Percentiles rank a stretch among this genome's conserved stretches.
These are phyloP conservation scores for Haematococcus sp. DNA, from an alignment of 139 green algal species.

Conservation along the genomic window DNA sequence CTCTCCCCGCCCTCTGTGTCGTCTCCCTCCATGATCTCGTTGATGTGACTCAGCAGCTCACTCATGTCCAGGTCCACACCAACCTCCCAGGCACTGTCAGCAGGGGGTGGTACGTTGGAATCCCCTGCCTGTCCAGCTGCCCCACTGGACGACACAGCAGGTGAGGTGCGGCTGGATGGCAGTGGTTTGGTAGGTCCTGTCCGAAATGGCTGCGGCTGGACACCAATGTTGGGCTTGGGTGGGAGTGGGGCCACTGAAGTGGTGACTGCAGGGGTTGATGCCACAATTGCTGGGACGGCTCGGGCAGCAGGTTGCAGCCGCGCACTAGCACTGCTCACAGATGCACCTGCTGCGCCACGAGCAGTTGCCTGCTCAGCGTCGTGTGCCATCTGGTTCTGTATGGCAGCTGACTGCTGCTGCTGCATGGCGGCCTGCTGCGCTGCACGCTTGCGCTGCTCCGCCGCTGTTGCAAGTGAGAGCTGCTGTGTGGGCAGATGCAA, in stretches of 20 bases:
- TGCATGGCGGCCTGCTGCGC: neutral
- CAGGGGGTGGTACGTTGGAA: neutral
- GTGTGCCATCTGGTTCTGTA: neutral
- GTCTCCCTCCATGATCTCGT: constrained; percentile 14
- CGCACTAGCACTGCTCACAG: neutral
- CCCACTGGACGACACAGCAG: too few relatives aligned
- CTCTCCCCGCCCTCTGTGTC: neutral
- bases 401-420: neutral
- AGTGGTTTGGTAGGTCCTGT: neutral
- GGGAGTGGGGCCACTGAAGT: neutral
- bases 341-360: neutral
- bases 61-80: constrained; percentile 21
- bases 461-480: constrained; percentile 4
- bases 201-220: neutral
- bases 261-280: neutral
- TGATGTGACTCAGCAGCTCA: constrained; percentile 21
- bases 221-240: neutral
- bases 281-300: neutral
- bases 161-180: neutral
- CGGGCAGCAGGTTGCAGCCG: too few relatives aligned
- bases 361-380: neutral
- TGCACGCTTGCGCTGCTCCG: constrained; percentile 5
- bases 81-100: constrained; percentile 14
- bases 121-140: neutral
- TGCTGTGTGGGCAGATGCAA: constrained; percentile 49